Base-by-base conservation (phyloP, 2,329 filamentous ascomycete species). In the Plenodomus lindquistii region DNA sequence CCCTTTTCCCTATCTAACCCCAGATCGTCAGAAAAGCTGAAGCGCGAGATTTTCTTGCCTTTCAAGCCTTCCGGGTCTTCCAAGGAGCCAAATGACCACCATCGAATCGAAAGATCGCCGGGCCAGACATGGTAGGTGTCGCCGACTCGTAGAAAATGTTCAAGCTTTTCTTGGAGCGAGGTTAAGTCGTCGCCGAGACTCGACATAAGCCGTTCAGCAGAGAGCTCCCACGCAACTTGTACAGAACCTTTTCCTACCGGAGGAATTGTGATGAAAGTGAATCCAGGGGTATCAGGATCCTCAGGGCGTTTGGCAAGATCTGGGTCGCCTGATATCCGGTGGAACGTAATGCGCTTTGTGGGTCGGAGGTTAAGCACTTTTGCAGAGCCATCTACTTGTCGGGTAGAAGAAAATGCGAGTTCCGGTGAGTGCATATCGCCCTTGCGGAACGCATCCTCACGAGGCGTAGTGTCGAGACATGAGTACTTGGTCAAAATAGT, bases 1-100 rank as follows among this genome's bases (percentile, higher is more conserved):
- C n/a, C n/a, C n/a, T n/a, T n/a, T n/a, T n/a, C n/a, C n/a, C n/a
- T n/a, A n/a, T n/a, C n/a, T n/a, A n/a, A n/a, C n/a, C n/a, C n/a
- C n/a, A n/a, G n/a, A n/a, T n/a, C n/a, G n/a, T n/a, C n/a, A n/a
- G n/a, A n/a, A n/a, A n/a, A n/a, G n/a, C n/a, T n/a, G n/a, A n/a
- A n/a, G n/a, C n/a, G n/a, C n/a, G n/a, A n/a, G n/a, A 51, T 51
- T 43, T 51, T 51, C 40, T 51, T 51, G 35, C 36, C 39, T 43
- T 51, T 44, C 34, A 51, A 46, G 36, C 40, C 35, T 51, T 46
- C 44, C 40, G 35, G 35, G 44, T 47, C 48, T 40, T 51, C 48
- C 19, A 51, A 41, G 44, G 48, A 51, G 40, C 48, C 44, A 47
- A 51, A 51, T 44, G 40, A 37, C 48, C 44, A 51, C 48, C 44